Evolutionary conservation across 139 green algal species (phyloP), one percentile per base, ranked within the genome.

Genomic region (Pseudopediastrum boryanum): DNA sequence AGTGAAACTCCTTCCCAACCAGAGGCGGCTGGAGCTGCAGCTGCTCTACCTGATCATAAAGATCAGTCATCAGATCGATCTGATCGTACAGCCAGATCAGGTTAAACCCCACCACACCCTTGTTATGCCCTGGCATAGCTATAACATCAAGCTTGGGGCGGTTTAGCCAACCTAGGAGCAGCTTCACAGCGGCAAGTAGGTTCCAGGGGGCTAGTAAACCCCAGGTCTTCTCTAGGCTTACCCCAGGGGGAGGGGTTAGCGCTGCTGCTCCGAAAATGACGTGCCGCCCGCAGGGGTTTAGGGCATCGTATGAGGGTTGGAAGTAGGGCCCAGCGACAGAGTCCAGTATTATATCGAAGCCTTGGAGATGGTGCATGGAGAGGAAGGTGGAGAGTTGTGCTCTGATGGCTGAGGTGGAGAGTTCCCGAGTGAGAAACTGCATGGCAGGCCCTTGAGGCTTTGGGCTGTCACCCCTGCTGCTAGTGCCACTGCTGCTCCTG

Each of bases 81-180:
- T 77, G 78, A 33, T 84, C 48, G 72, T 84, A 87, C 48, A 84
- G 48, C 52, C 54, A 86, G n/a, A 84, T 84, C 23, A 83, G 59
- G 46, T 86, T 86, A 61, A 86, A 86, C 51, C 80, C 85, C 42
- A 88, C 51, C 1, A 88, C 83, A 3, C 67, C 70, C 43, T 87
- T 87, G 83, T 90, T 90, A 21, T 86, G 78, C 0, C 75, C 79
- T 5, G 85, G 85, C 52, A 90, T 62, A 27, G 71, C 64, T 23
- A 88, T 51, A 27, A 70, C 62, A 61, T 90, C 85, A 35, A 90
- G 29, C 44, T 38, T 44, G 13, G 82, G 82, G 33, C 85, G 68
- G 19, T 56, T 68, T n/a, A 85, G 52, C 69, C 75, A 89, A 10
- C 62, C 52, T 16, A 68, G 48, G 4, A 75, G n/a, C 16, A 84